phyloP scores from a whole-genome alignment of 139 green algal genomes.

The Auxenochlorella protothecoides region DNA sequence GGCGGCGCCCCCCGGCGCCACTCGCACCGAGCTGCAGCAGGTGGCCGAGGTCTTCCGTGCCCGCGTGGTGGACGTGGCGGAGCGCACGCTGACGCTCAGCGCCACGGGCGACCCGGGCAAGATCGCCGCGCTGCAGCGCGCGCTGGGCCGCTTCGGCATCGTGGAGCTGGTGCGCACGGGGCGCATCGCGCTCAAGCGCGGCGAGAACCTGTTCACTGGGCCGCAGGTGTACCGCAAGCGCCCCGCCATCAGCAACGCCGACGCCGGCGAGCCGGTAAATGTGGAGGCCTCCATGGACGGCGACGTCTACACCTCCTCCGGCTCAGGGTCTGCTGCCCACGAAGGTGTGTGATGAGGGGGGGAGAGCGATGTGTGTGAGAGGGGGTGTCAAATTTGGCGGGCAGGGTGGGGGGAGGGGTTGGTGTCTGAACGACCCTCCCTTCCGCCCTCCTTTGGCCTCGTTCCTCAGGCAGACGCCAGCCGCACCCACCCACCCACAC shows the following conservation, averaged over 20 bases:
- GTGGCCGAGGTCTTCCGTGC: conserved; percentile 86
- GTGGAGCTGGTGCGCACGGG: conserved; percentile 84
- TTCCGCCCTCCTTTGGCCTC: not conserved
- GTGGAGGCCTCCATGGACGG: conserved; percentile 8
- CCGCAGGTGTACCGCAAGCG: not conserved
- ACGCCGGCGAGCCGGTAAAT: too few relatives aligned
- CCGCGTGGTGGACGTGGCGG: conserved; percentile 73
- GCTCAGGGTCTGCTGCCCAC: not conserved
- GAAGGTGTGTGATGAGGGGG: not conserved
- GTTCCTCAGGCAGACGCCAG: too few relatives aligned
- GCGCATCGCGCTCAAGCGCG: conserved; percentile 75
- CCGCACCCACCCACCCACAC: too few relatives aligned
- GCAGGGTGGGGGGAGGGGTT: not conserved
- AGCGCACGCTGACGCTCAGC: conserved; percentile 49
- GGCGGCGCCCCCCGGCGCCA: conserved; percentile 36
- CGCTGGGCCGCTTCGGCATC: conserved; percentile 70
- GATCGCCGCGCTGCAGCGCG: conserved; percentile 51
- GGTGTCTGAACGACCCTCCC: conserved; percentile 4
- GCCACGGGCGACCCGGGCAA: conserved; percentile 89
- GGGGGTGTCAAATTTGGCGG: conserved; percentile 33
- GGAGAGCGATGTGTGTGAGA: not conserved
- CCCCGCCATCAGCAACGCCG: too few relatives aligned
- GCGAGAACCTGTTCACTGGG: conserved; percentile 49
- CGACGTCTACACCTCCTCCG: conserved; percentile 47
- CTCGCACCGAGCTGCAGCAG: conserved; percentile 80